Evolutionary conservation across 2,329 filamentous ascomycete genomes (phyloP).

Genomic region (Talaromyces sp.): DNA sequence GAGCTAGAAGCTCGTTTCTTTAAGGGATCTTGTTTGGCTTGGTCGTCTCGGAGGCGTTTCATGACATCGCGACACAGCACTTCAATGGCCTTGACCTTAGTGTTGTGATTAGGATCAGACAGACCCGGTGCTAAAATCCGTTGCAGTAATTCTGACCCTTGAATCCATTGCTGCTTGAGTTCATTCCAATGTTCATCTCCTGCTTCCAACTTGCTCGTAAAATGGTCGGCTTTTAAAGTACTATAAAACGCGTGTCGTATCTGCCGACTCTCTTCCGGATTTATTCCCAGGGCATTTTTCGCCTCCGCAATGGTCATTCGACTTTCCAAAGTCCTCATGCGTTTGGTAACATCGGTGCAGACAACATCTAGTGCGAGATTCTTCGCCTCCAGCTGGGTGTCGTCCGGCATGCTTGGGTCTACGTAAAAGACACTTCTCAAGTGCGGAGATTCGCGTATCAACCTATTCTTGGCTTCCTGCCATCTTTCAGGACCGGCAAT

Average conservation of each 20-base stretch:
- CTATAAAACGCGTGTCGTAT: conserved; percentile 62
- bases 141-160: conserved; percentile 52
- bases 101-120: conserved; percentile 49
- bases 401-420: conserved; percentile 47
- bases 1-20: conserved; percentile 32
- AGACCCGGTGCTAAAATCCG: conserved; percentile 49
- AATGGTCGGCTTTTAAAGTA: conserved; percentile 60
- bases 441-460: conserved; percentile 61
- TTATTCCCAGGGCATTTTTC: conserved; percentile 65
- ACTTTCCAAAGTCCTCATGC: conserved; percentile 61
- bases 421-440: conserved; percentile 59
- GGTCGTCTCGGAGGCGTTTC: conserved; percentile 68
- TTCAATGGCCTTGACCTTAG: conserved; percentile 62
- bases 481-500: conserved; percentile 66
- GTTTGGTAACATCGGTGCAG: conserved; percentile 75
- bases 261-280: conserved; percentile 61
- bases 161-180: conserved; percentile 64
- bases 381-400: conserved; percentile 57
- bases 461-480: conserved; percentile 63
- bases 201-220: conserved; percentile 68
- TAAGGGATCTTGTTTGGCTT: conserved; percentile 51
- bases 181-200: conserved; percentile 66
- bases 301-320: conserved; percentile 70
- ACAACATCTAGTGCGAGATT: conserved; percentile 70
- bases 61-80: conserved; percentile 69